A percentile compares a stretch with the other conserved stretches of the same genome.
Evolutionary conservation across 306 rosid species (phyloP).

Genomic region (Malus sylvestris): DNA sequence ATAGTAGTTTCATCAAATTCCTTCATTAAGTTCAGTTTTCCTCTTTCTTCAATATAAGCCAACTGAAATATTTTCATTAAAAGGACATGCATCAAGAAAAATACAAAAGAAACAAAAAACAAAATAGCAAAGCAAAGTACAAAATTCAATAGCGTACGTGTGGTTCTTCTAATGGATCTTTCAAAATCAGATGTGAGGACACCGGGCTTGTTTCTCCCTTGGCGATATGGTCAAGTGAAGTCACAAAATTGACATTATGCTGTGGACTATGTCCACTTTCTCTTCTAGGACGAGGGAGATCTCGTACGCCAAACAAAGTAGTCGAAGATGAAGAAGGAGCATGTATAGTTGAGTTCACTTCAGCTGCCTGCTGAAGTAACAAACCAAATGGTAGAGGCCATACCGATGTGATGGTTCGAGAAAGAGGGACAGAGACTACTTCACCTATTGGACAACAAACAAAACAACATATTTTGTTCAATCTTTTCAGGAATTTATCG

Average conservation of each 20-base stretch:
- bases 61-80: conserved; percentile 32
- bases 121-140: background rate
- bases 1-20: conserved; percentile 93
- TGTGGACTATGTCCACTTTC: conserved; percentile 38
- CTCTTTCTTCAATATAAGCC: conserved; percentile 80
- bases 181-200: conserved; percentile 76
- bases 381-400: conserved; percentile 97
- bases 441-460: conserved; percentile 46
- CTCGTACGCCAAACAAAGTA: conserved; percentile 51
- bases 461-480: background rate
- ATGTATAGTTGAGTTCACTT: conserved; percentile 34
- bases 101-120: background rate
- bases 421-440: conserved; percentile 58
- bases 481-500: background rate
- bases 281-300: conserved; percentile 35
- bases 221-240: conserved; percentile 35
- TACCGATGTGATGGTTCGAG: conserved; percentile 55
- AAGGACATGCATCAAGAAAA: background rate
- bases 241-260: conserved; percentile 16
- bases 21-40: conserved; percentile 77
- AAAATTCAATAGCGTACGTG: conserved; percentile 37
- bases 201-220: conserved; percentile 51
- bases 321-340: conserved; percentile 55
- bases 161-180: conserved; percentile 80
- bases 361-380: conserved; percentile 71